These are phyloP conservation scores for Cyberlindnera maritima DNA, from an alignment of 805 yeast species.

Conservation along the genomic window DNA sequence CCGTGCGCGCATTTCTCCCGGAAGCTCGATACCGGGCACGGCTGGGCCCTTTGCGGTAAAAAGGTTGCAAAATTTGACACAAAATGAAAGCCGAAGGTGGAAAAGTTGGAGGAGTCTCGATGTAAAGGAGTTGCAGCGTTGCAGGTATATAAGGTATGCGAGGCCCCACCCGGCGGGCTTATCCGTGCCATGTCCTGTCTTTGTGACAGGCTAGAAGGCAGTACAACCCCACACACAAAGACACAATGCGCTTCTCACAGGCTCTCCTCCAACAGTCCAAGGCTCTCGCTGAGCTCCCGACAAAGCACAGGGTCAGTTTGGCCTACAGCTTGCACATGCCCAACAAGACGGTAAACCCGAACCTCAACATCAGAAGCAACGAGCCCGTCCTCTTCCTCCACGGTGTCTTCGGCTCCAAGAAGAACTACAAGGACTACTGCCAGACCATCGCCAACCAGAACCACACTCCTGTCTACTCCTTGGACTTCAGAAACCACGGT, in stretches of 20 bases:
- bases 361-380: conserved; percentile 22
- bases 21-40: conserved; percentile 6
- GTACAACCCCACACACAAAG: not conserved
- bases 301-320: conserved; percentile 20
- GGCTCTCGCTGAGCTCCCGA: conserved; percentile 18
- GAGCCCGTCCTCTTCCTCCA: conserved; percentile 43
- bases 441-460: conserved; percentile 32
- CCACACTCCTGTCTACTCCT: conserved; percentile 34
- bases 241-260: conserved; percentile 11
- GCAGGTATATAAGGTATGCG: not conserved
- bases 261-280: conserved; percentile 7
- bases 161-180: not conserved
- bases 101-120: too few relatives aligned
- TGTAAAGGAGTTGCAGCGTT: not conserved
- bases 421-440: conserved; percentile 38
- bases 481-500: conserved; percentile 53
- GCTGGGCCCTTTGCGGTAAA: conserved; percentile 1
- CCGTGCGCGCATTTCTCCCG: conserved; percentile 5
- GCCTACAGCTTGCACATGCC: conserved; percentile 28
- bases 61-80: conserved; percentile 7
- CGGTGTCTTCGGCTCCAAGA: conserved; percentile 47
- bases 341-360: conserved; percentile 27
- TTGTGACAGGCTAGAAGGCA: too few relatives aligned
- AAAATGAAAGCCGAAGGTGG: conserved; percentile 6
- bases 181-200: too few relatives aligned